phyloP scores from a whole-genome alignment of 1,139 yeast genomes.

The Blastobotrys illinoisensis region DNA sequence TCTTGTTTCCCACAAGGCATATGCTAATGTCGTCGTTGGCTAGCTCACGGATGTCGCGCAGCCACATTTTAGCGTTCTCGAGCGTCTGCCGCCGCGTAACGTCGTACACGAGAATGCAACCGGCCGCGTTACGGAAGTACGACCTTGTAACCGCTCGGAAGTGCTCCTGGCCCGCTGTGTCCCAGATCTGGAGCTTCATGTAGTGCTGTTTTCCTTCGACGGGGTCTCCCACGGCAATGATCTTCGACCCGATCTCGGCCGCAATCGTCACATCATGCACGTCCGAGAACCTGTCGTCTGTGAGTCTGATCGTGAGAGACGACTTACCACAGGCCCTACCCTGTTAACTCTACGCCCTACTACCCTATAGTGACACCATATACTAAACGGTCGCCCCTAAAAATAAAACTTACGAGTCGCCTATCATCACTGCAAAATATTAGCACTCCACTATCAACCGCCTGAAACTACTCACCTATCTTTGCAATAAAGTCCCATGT shows the following conservation, averaged over 20 bases:
- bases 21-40: constrained; percentile 81
- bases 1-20: constrained; percentile 85
- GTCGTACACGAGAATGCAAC: constrained; percentile 79
- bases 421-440: constrained; percentile 22
- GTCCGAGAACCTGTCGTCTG: constrained; percentile 34
- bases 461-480: constrained; percentile 17
- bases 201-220: constrained; percentile 12
- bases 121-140: constrained; percentile 81
- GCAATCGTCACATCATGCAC: constrained; percentile 36
- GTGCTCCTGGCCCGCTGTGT: constrained; percentile 96
- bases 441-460: not conserved
- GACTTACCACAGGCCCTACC: constrained; percentile 35
- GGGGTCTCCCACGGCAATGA: constrained; percentile 28
- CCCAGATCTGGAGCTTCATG: constrained; percentile 37
- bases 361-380: not conserved
- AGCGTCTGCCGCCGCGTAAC: constrained; percentile 64
- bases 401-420: constrained; percentile 21
- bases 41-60: constrained; percentile 71
- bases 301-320: constrained; percentile 33
- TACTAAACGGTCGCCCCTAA: not conserved
- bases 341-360: not conserved
- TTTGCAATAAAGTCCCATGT: constrained; percentile 27
- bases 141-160: constrained; percentile 83
- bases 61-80: constrained; percentile 37
- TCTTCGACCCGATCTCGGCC: constrained; percentile 36